A percentile compares a stretch with the other conserved stretches of the same genome.
Conservation (phyloP, 1,284 basidiomycete genomes). For the Naganishia albida region DNA sequence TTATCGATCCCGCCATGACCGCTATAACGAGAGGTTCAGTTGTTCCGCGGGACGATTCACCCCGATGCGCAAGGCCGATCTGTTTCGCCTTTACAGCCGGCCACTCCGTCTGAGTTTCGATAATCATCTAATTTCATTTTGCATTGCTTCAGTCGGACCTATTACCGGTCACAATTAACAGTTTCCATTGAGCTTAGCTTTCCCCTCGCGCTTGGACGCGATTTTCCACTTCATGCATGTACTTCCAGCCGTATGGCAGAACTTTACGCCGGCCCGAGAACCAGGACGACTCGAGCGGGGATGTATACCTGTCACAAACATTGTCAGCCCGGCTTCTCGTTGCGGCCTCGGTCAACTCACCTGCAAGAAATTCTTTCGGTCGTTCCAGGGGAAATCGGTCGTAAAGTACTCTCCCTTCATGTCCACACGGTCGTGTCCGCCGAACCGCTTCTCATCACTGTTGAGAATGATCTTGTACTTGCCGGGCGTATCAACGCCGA, state of each 20-base stretch:
- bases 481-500: slow-evolving; percentile 84
- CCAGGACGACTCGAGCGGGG: slow-evolving; percentile 71
- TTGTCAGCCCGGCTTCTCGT: no score
- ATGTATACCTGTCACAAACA: slow-evolving; percentile 66
- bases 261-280: slow-evolving; percentile 57
- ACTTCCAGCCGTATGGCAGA: not conserved
- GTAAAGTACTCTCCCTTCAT: slow-evolving; percentile 72
- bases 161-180: no score
- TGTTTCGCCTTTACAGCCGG: no score
- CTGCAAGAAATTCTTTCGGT: slow-evolving; percentile 82
- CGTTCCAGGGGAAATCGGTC: slow-evolving; percentile 87
- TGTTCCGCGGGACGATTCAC: no score
- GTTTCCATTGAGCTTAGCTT: not conserved
- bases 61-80: no score
- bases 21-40: no score
- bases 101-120: no score
- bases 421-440: slow-evolving; percentile 81
- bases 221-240: slow-evolving; percentile 1
- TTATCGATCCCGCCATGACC: no score
- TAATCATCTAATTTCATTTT: no score
- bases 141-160: no score
- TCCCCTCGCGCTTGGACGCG: not conserved
- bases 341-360: slow-evolving; percentile 52
- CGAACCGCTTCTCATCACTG: slow-evolving; percentile 83
- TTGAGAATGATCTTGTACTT: slow-evolving; percentile 79